Percentiles rank a stretch among this genome's conserved stretches.
phyloP scores from a whole-genome alignment of 2,329 filamentous ascomycete genomes.

The Ophiostoma montium region DNA sequence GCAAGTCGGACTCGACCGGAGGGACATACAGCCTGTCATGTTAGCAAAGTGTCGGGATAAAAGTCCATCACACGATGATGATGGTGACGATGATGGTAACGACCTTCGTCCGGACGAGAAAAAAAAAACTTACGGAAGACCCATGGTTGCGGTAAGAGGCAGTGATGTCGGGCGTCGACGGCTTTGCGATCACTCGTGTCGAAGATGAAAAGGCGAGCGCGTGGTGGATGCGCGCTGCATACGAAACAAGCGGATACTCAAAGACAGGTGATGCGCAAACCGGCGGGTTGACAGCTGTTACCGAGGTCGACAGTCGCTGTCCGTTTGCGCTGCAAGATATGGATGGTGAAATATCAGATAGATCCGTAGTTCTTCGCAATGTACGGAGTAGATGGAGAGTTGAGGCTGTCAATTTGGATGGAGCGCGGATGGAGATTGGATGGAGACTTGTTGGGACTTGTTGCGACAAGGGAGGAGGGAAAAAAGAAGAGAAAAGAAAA shows the following conservation, averaged over 20 bases:
- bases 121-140: slow-evolving; percentile 12
- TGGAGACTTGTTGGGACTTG: background rate
- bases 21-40: slow-evolving; percentile 13
- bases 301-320: no score
- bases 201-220: background rate
- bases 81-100: background rate
- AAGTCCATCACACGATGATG: background rate
- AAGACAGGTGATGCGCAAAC: background rate
- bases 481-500: background rate
- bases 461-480: background rate
- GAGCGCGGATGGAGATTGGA: background rate
- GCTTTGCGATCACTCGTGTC: background rate
- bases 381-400: no score
- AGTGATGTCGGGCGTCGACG: background rate
- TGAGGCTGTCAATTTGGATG: no score
- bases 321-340: no score
- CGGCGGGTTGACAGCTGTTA: background rate
- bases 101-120: background rate
- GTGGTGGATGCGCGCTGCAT: background rate
- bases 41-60: background rate
- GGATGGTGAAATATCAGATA: no score
- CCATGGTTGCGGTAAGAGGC: slow-evolving; percentile 5
- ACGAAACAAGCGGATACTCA: background rate
- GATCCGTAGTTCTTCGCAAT: no score
- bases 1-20: slow-evolving; percentile 14